phyloP scores from a whole-genome alignment of 2,329 filamentous ascomycete species.

The Metarhizium anisopliae region DNA sequence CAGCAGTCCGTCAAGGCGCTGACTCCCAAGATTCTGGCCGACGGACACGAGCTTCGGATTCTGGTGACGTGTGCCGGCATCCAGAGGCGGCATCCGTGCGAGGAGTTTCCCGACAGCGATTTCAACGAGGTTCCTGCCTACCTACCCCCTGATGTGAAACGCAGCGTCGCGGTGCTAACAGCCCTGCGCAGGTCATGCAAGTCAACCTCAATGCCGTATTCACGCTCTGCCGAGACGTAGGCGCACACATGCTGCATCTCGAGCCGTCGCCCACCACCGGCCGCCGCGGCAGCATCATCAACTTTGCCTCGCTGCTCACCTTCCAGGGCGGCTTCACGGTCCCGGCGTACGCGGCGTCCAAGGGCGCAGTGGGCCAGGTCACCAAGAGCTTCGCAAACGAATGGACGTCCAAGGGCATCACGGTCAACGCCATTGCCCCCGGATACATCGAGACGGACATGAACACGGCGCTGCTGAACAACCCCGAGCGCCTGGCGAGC shows the following conservation, averaged over 20 bases:
- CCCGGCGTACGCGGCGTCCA: constrained; percentile 77
- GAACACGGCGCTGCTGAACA: constrained; percentile 73
- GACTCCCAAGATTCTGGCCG: constrained; percentile 49
- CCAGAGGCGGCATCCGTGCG: constrained; percentile 67
- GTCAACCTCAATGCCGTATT: constrained; percentile 82
- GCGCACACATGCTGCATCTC: constrained; percentile 65
- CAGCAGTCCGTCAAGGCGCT: constrained; percentile 51
- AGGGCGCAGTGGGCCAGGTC: constrained; percentile 76
- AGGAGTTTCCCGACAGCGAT: constrained; percentile 66
- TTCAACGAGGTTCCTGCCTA: constrained; percentile 52
- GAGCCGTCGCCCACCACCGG: constrained; percentile 35
- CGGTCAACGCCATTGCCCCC: constrained; percentile 81
- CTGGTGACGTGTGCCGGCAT: constrained; percentile 84
- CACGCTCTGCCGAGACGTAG: constrained; percentile 66
- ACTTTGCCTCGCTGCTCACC: constrained; percentile 70
- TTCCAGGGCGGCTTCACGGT: constrained; percentile 87
- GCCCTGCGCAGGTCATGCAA: constrained; percentile 56
- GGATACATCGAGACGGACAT: constrained; percentile 93
- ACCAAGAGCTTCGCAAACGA: constrained; percentile 83
- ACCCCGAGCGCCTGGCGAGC: constrained; percentile 58
- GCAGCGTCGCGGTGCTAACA: neutral
- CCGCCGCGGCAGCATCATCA: constrained; percentile 67
- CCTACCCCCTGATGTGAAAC: neutral
- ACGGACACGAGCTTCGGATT: constrained; percentile 61
- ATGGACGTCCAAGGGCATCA: constrained; percentile 72